Evolutionary conservation across 495 filamentous ascomycete species (phyloP).

Genomic region (Hyaloscypha finlandica): DNA sequence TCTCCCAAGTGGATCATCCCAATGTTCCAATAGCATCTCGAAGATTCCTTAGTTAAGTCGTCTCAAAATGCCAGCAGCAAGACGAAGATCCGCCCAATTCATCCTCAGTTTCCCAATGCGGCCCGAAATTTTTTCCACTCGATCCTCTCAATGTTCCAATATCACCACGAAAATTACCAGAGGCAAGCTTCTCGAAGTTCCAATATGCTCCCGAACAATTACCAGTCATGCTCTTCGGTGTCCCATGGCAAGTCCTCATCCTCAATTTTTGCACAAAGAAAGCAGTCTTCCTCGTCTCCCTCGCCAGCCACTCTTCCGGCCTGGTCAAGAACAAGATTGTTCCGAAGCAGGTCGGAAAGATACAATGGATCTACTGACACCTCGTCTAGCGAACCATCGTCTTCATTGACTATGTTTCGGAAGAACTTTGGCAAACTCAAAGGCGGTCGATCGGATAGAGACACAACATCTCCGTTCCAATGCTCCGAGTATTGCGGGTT

Average conservation of each 20-base stretch:
- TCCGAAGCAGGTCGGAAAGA: background rate
- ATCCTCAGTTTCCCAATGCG: too few species aligned
- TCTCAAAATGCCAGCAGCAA: too few species aligned
- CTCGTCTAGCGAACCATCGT: background rate
- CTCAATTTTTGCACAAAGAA: slow-evolving; percentile 10
- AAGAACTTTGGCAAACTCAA: background rate
- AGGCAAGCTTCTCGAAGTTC: background rate
- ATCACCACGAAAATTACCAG: too few species aligned
- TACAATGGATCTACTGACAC: background rate
- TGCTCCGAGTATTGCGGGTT: background rate
- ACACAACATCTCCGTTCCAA: background rate
- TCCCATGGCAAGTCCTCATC: slow-evolving; percentile 21
- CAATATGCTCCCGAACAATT: background rate
- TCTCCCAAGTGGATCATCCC: too few species aligned
- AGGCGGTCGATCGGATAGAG: background rate
- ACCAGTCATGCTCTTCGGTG: slow-evolving; percentile 11
- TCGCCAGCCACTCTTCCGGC: background rate
- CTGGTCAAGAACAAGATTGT: background rate
- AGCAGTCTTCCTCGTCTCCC: background rate
- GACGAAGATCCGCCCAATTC: background rate
- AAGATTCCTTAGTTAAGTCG: too few species aligned
- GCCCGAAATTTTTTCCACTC: too few species aligned
- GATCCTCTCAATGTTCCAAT: too few species aligned
- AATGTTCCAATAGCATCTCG: too few species aligned
- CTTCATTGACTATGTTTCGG: background rate